Evolutionary conservation across 129 eudicot species (phyloP), one percentile per base, ranked within the genome.

Genomic region (Scalesia atractyloides): DNA sequence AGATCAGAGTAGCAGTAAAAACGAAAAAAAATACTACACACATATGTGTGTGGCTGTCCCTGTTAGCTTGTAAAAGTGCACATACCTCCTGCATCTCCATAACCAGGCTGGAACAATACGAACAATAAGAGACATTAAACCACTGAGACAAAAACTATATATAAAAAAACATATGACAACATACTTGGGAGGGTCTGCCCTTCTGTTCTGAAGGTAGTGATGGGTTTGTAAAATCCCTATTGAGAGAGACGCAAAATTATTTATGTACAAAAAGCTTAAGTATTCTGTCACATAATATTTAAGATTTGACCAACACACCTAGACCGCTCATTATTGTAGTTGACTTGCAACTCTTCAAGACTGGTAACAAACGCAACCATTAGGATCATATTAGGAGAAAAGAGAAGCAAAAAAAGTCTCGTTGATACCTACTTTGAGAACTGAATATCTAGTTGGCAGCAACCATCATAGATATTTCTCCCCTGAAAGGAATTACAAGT

Each of bases 261-360:
- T 69, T 74, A 48, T 51, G 46, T 20, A 33, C 61, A 44, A 62
- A 53, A 10, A 22, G 9, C 19, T 54, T 18, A 56, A 7, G 73
- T 26, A 36, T 19, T 30, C 17, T 58, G 39, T 36, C 49, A 48
- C 57, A 41, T 1, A 46, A 19, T 48, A 19, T 18, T 58, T 19
- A 49, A 57, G 59, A 66, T 37, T 50, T 63, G 12, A 51, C n/a
- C 44, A 34, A 74, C 87, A 34, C 70, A 90, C 96, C 96, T 87
- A 43, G 99, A 90, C 36, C 97, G 89, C 36, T 94, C 99, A 73
- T 90, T 94, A 53, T 94, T 94, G 83, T 90, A 90, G 81, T 90
- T 90, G 80, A 94, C 99, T 86, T 94, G 99, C 83, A 94, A 72
- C 76, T 94, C 99, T 43, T 94, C 99, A 72, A 94, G 99, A 80